phyloP scores from a whole-genome alignment of 345 rosid genomes.

The Barbarea vulgaris region DNA sequence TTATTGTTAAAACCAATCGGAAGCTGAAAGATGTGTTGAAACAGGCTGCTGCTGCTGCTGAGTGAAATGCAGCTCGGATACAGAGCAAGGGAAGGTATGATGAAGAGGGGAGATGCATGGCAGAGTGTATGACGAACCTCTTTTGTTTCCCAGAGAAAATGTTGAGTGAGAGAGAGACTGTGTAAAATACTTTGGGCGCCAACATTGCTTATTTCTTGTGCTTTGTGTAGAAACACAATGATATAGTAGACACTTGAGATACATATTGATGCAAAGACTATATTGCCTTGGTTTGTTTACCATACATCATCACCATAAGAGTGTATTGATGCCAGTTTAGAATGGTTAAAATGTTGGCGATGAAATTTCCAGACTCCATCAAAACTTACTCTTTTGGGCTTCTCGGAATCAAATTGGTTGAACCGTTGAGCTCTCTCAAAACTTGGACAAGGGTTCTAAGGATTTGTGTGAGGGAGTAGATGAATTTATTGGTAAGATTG shows the following conservation, averaged over 20 bases:
- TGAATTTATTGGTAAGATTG: not conserved
- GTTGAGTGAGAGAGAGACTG: not conserved
- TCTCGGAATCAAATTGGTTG: too few relatives aligned
- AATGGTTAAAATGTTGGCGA: not conserved
- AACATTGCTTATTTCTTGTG: conserved; percentile 17
- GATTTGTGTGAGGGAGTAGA: too few relatives aligned
- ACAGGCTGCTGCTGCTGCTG: conserved; percentile 40
- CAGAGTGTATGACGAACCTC: conserved; percentile 5
- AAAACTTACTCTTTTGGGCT: too few relatives aligned
- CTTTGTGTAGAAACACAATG: conserved; percentile 22
- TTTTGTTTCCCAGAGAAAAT: conserved; percentile 13
- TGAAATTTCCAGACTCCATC: not conserved
- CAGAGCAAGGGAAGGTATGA: not conserved
- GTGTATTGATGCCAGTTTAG: not conserved
- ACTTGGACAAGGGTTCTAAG: too few relatives aligned
- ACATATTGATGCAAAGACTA: not conserved
- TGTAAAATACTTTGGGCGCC: conserved; percentile 8
- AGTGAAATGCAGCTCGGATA: conserved; percentile 21
- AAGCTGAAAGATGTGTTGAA: conserved; percentile 15
- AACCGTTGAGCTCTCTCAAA: too few relatives aligned
- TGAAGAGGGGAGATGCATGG: conserved; percentile 14
- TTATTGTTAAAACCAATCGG: not conserved
- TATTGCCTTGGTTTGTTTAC: not conserved
- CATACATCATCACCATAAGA: not conserved
- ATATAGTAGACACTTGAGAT: not conserved